These are phyloP conservation scores for Astrocystis sublimbata DNA, from an alignment of 495 filamentous ascomycete genomes.

Conservation along the genomic window DNA sequence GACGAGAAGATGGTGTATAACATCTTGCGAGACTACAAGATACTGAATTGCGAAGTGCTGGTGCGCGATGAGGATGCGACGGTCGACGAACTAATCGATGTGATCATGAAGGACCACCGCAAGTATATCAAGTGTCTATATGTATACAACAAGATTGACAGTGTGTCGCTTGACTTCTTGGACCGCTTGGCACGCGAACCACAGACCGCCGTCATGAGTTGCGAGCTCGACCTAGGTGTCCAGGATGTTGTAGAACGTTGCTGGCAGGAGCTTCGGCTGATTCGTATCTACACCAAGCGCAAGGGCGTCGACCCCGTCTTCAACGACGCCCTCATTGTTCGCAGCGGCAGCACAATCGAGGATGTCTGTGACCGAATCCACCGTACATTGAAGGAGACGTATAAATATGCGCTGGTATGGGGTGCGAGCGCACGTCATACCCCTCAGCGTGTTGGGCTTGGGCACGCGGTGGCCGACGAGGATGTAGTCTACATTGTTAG, in stretches of 20 bases:
- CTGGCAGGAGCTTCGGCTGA: slow-evolving; percentile 91
- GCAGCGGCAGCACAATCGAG: slow-evolving; percentile 83
- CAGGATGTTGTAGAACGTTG: slow-evolving; percentile 92
- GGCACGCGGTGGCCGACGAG: slow-evolving; percentile 87
- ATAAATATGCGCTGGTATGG: slow-evolving; percentile 99
- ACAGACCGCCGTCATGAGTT: slow-evolving; percentile 95
- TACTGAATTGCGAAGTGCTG: slow-evolving; percentile 95
- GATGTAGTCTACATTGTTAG: slow-evolving; percentile 98
- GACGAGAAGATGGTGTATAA: slow-evolving; percentile 98
- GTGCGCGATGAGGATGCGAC: slow-evolving; percentile 94
- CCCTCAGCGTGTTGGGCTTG: slow-evolving; percentile 88
- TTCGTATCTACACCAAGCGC: slow-evolving; percentile 94
- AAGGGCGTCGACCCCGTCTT: slow-evolving; percentile 93
- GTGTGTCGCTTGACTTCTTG: slow-evolving; percentile 88
- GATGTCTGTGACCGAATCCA: slow-evolving; percentile 98
- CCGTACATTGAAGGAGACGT: slow-evolving; percentile 92
- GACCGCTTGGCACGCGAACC: slow-evolving; percentile 90
- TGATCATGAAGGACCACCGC: slow-evolving; percentile 98
- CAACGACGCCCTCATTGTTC: slow-evolving; percentile 89
- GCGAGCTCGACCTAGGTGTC: slow-evolving; percentile 96
- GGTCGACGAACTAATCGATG: slow-evolving; percentile 98
- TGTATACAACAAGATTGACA: slow-evolving; percentile 99
- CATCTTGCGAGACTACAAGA: slow-evolving; percentile 97
- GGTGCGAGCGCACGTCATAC: slow-evolving; percentile 93
- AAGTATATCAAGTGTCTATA: slow-evolving; percentile 97